Base-by-base conservation (phyloP, 2,329 filamentous ascomycete genomes). In the Cadophora sp. region DNA sequence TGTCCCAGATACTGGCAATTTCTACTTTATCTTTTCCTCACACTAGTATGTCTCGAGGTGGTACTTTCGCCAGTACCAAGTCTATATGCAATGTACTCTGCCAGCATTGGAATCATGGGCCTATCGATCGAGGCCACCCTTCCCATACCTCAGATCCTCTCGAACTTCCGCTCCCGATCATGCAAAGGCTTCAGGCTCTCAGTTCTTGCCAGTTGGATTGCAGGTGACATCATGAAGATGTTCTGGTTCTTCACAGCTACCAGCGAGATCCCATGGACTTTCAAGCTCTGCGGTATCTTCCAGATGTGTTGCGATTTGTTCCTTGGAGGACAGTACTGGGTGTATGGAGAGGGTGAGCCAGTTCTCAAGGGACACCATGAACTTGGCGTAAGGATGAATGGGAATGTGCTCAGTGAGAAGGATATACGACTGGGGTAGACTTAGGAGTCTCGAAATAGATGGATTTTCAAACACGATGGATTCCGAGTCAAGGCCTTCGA, bases 211-310 rank as follows among this genome's bases (percentile, higher is more conserved):
- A 93, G 89, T 77, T 96, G 92, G 92, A 81, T 96, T 62, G 80
- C 90, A 2, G 92, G 92, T 68, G 92, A 96, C 78, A 83, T 86
- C 9, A 93, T 96, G 89, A 96, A 96, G 84, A 91, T 95, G 85
- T 91, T 93, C 75, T 91, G 88, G 88, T 96, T 95, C 81, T 91
- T 94, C 68, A 91, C 89, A 1, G 86, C 90, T 0, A 86, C 84
- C 1, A 87, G 87, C 4, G 83, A 85, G 74, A 92, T 96, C 39
- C 92, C 92, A 0, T 85, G 85, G 84, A 88, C 91, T 1, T 96
- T 96, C 80, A 95, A 95, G 81, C 80, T 93, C 22, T 95, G 92
- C 76, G 93, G 91, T 71, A 83, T 93, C 64, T 94, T 96, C 79
- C 92, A 96, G 82, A 91, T 91, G 22, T 82, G 81, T 24, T 95